Base-by-base conservation (phyloP, 1,284 basidiomycete species). In the Singerocomus rubriflavus region DNA sequence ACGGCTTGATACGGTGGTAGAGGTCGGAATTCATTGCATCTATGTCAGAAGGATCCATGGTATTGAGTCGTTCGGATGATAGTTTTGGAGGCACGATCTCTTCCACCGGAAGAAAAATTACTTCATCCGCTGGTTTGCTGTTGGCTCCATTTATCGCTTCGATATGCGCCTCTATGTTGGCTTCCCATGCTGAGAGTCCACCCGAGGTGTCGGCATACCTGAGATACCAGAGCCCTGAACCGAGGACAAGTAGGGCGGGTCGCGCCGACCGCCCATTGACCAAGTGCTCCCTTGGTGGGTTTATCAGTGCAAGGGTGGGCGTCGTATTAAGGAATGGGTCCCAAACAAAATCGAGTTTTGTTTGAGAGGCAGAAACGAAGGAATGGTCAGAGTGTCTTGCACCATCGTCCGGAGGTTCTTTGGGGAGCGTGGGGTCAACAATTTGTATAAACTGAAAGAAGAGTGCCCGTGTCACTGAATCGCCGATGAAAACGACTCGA, bases 11-110 rank as follows among this genome's bases (percentile, higher is more conserved):
- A 37, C 88, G 81, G 61, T 90, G 87, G 48, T 74, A 74, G 35
- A 94, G 73, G 66, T 91, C 87, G 4, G 86, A 84, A 67, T 94
- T 93, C 89, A 94, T 92, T 27, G 88, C 88, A 60, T 92, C 88
- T 51, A 93, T 84, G 61, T 93, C 88, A 25, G 84, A 78, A 26
- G 81, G 75, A 45, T 79, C 78, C 75, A 94, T 90, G 10, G 82
- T 84, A 41, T 71, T 63, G 7, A 81, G 80, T 52, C 90, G 79
- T 32, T 85, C 81, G 2, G 72, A 63, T 0, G 80, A 79, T 29
- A 94, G 72, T 59, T 86, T 87, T 16, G 77, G 74, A 26, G 75
- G 54, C 11, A 82, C 67, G 25, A 85, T 73, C 38, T 82, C 77
- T 61, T 87, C 82, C n/a, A 93, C 80, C 6, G 92, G 92, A 8